phyloP scores from a whole-genome alignment of 169 alveolate species.

The Plasmodium malariae region DNA sequence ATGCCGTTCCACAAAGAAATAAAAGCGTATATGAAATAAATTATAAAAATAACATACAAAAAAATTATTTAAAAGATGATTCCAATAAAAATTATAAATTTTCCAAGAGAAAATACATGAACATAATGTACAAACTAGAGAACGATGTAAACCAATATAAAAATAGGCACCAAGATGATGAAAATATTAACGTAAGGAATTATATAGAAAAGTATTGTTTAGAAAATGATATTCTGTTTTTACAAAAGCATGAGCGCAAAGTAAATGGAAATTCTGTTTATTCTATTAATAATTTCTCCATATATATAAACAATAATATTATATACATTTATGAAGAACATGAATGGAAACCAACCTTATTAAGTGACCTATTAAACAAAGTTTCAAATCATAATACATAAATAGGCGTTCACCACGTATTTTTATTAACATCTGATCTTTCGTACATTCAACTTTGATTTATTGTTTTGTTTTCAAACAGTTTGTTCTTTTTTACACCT shows the following conservation, averaged over 20 bases:
- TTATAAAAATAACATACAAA: slow-evolving; percentile 15
- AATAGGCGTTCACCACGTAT: neutral
- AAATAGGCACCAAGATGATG: slow-evolving; percentile 23
- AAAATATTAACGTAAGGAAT: slow-evolving; percentile 51
- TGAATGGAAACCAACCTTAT: slow-evolving; percentile 59
- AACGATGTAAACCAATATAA: slow-evolving; percentile 31
- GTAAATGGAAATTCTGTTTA: slow-evolving; percentile 54
- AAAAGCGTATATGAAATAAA: slow-evolving; percentile 29
- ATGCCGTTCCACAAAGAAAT: slow-evolving; percentile 58
- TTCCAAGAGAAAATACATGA: slow-evolving; percentile 38
- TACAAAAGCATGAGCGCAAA: slow-evolving; percentile 68
- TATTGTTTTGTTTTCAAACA: neutral
- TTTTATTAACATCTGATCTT: too few species aligned
- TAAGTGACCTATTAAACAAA: slow-evolving; percentile 31
- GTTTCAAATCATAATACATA: slow-evolving; percentile 7
- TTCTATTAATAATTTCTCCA: slow-evolving; percentile 57
- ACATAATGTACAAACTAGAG: slow-evolving; percentile 62
- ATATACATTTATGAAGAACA: slow-evolving; percentile 45
- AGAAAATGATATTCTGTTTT: slow-evolving; percentile 51
- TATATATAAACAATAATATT: slow-evolving; percentile 65
- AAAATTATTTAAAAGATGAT: slow-evolving; percentile 15
- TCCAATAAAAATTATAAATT: slow-evolving; percentile 11
- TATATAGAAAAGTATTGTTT: slow-evolving; percentile 50
- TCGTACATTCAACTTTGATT: neutral
- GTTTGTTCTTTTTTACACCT: neutral